These are phyloP conservation scores for Sophora flavescens DNA, from an alignment of 306 rosid species.

Conservation along the genomic window DNA sequence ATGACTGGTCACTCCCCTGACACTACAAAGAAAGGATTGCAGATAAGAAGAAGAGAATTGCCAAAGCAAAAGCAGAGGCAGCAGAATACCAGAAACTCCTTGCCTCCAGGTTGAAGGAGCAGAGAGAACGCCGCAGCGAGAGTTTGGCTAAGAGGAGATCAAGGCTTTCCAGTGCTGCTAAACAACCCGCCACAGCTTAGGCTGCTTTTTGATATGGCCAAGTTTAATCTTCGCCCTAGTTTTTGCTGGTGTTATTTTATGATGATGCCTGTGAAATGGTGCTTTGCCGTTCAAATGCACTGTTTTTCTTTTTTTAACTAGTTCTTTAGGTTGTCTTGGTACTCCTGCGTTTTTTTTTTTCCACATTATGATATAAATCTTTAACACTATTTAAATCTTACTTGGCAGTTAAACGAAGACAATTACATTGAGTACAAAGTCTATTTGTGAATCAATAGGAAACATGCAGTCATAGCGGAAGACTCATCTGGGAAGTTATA, in stretches of 20 bases:
- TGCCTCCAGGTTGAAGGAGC: constrained; percentile 56
- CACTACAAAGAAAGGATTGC: constrained; percentile 55
- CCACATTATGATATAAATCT: neutral
- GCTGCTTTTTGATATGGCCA: constrained; percentile 14
- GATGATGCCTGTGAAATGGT: constrained; percentile 4
- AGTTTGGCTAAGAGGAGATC: constrained; percentile 55
- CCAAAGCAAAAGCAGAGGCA: constrained; percentile 54
- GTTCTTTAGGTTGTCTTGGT: neutral
- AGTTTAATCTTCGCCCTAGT: constrained; percentile 41
- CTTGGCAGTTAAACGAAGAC: neutral
- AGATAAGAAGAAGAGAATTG: constrained; percentile 54
- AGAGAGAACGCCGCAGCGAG: constrained; percentile 53
- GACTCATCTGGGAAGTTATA: neutral
- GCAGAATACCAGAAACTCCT: constrained; percentile 57
- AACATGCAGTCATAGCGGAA: neutral
- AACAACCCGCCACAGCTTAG: constrained; percentile 38
- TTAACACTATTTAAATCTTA: neutral
- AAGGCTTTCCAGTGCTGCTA: constrained; percentile 46
- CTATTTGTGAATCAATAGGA: neutral
- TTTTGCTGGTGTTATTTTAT: constrained; percentile 40
- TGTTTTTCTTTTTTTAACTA: neutral
- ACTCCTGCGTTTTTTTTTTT: neutral
- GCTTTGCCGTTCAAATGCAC: constrained; percentile 34
- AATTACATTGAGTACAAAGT: neutral
- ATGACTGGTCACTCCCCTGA: constrained; percentile 50